These are phyloP conservation scores for Umbelopsis sp. DNA, from an alignment of 371 early-diverging fungal species.

Conservation along the genomic window DNA sequence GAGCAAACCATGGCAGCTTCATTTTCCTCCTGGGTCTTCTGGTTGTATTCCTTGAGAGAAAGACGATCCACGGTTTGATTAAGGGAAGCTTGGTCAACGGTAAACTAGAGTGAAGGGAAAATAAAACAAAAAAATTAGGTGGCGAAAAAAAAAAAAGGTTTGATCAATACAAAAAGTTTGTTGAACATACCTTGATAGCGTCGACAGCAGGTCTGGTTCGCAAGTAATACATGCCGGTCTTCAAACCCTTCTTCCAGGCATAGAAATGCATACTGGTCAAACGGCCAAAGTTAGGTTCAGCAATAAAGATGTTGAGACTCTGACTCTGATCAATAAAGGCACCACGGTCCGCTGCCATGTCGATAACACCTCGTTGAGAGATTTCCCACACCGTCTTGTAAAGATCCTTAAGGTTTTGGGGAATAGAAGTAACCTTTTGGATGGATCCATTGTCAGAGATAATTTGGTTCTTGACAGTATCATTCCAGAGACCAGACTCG, in stretches of 20 bases:
- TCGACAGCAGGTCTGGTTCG: conserved; percentile 96
- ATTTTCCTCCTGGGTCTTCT: conserved; percentile 36
- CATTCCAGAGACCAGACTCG: conserved; percentile 92
- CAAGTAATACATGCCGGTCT: conserved; percentile 99
- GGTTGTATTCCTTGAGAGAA: conserved; percentile 39
- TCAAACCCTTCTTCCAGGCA: conserved; percentile 97
- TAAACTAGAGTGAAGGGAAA: conserved; percentile 27
- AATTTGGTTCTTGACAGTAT: conserved; percentile 94
- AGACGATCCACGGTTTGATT: conserved; percentile 55
- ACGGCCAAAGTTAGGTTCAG: conserved; percentile 90
- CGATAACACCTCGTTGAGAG: conserved; percentile 82
- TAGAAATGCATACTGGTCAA: conserved; percentile 99
- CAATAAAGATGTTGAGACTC: conserved; percentile 96
- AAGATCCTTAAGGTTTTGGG: conserved; percentile 84
- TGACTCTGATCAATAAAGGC: conserved; percentile 98
- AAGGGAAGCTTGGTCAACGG: conserved; percentile 20
- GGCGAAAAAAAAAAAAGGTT: too few species aligned
- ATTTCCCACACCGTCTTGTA: conserved; percentile 99
- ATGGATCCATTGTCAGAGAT: conserved; percentile 95
- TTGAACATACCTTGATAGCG: conserved; percentile 81
- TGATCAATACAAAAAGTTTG: too few species aligned
- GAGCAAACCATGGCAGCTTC: conserved; percentile 81
- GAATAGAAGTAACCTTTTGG: conserved; percentile 81
- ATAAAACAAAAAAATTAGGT: background rate
- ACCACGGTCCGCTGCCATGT: conserved; percentile 91